Percentiles rank a stretch among this genome's conserved stretches.
These are phyloP conservation scores for Penicillium daleae DNA, from an alignment of 495 filamentous ascomycete species.

Conservation along the genomic window DNA sequence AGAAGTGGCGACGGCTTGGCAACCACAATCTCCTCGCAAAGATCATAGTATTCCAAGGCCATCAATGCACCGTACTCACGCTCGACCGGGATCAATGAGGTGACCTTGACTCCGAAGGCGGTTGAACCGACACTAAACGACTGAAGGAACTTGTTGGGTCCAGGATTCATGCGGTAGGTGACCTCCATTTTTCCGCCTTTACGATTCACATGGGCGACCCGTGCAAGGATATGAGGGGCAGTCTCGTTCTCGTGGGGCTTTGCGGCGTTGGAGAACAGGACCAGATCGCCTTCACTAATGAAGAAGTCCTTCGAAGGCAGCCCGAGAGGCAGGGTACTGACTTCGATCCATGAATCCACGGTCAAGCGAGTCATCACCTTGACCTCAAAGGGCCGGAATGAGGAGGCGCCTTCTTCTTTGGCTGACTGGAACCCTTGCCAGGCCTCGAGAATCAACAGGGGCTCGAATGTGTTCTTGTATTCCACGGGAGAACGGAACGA, in stretches of 20 bases:
- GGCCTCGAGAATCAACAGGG: constrained; percentile 87
- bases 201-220: constrained; percentile 74
- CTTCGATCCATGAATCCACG: constrained; percentile 90
- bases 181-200: constrained; percentile 82
- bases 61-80: constrained; percentile 91
- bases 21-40: constrained; percentile 85
- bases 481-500: constrained; percentile 72
- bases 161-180: constrained; percentile 77
- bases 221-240: constrained; percentile 80
- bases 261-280: constrained; percentile 75
- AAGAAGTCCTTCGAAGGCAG: constrained; percentile 68
- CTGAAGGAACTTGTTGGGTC: constrained; percentile 52
- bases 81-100: constrained; percentile 88
- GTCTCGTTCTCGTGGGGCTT: constrained; percentile 63
- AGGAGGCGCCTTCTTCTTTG: constrained; percentile 73
- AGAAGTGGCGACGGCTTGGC: constrained; percentile 89
- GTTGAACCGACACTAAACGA: constrained; percentile 60
- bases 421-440: constrained; percentile 93
- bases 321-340: constrained; percentile 77
- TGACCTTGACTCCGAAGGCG: constrained; percentile 77
- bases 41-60: constrained; percentile 90
- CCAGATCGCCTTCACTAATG: constrained; percentile 83
- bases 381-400: constrained; percentile 77
- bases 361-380: constrained; percentile 83
- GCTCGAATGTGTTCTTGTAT: constrained; percentile 89